These are phyloP conservation scores for Globisporangium acanthophoron DNA, from an alignment of 352 stramenopile genomes.

Conservation along the genomic window DNA sequence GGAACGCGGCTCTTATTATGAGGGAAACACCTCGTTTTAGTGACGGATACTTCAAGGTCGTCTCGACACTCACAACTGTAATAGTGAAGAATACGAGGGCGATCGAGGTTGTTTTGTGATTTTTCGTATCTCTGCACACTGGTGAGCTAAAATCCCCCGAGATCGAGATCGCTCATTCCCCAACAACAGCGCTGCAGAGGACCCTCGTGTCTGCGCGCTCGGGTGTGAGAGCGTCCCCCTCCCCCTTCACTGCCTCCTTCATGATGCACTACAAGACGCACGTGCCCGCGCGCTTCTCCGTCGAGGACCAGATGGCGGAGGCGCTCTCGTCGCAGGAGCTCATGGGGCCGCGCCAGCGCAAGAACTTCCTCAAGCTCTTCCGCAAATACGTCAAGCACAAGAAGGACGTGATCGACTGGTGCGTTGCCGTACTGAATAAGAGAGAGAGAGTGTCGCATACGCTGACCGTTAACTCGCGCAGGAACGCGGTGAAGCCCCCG, in stretches of 20 bases:
- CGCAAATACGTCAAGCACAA: slow-evolving; percentile 85
- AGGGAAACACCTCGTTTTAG: too few species aligned
- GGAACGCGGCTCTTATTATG: too few species aligned
- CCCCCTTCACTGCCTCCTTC: not conserved
- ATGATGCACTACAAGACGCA: slow-evolving; percentile 87
- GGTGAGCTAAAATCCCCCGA: too few species aligned
- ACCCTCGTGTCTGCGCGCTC: not conserved
- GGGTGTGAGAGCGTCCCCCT: not conserved
- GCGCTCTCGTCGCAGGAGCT: slow-evolving; percentile 73
- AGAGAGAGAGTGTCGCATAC: not conserved
- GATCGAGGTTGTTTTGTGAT: too few species aligned
- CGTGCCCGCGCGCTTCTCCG: slow-evolving; percentile 75
- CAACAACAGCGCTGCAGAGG: not conserved
- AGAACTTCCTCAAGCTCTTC: slow-evolving; percentile 88
- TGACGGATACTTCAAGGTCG: too few species aligned
- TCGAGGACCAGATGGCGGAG: slow-evolving; percentile 87
- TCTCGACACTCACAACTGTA: too few species aligned
- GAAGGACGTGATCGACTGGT: slow-evolving; percentile 82
- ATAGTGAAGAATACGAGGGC: too few species aligned
- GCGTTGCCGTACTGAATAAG: not conserved
- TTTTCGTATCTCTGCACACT: too few species aligned
- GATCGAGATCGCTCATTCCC: too few species aligned
- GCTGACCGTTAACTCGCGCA: slow-evolving; percentile 13
- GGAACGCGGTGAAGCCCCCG: slow-evolving; percentile 75
- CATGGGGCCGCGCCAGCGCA: slow-evolving; percentile 71